Base-by-base conservation (phyloP, 2,329 filamentous ascomycete genomes). In the Penicillium janthinellum region DNA sequence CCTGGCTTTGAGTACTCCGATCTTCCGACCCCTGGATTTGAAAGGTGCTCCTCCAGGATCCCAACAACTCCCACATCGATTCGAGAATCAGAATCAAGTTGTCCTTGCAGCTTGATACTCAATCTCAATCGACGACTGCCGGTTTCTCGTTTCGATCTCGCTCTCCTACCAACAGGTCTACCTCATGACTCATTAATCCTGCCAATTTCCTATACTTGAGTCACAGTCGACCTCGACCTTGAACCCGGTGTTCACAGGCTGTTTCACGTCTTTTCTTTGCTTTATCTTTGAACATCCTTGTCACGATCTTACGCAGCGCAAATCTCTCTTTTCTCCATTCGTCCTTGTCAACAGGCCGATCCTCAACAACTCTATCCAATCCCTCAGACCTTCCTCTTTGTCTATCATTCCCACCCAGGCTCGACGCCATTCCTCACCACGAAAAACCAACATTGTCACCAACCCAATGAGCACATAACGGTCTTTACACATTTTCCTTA, bases 281-380 rank as follows among this genome's bases (percentile, higher is more conserved):
- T 64, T 66, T 67, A 65, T 17, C 34, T 44, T 57, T 58, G 68
- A 39, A 57, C 61, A 58, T n/a, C 17, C 31, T 37, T 45, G 41
- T 77, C 69, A 77, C 74, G 74, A 77, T 75, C 67, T 76, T 67
- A 77, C 74, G 74, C 73, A 77, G 74, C 74, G 74, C 66, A 55
- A 55, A 61, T 64, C 62, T 67, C 62, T 55, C 47, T 52, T 48
- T 52, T 59, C 39, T 44, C 41, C 53, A 38, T 58, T 59, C 61
- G 58, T 42, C 56, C 50, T 62, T 52, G 5, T 42, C 51, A 54
- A 61, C 55, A 56, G 50, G 60, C 61, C 62, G 35, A 47, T 45
- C 48, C 54, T 51, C 57, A 38, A 49, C 28, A 39, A 37, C 34
- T 50, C 38, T 44, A 44, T 45, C 44, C 56, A 53, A 47, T 53